Percentiles rank a stretch among this genome's conserved stretches.
phyloP scores from a whole-genome alignment of 2,329 filamentous ascomycete genomes.

The Aspergillus sp. region DNA sequence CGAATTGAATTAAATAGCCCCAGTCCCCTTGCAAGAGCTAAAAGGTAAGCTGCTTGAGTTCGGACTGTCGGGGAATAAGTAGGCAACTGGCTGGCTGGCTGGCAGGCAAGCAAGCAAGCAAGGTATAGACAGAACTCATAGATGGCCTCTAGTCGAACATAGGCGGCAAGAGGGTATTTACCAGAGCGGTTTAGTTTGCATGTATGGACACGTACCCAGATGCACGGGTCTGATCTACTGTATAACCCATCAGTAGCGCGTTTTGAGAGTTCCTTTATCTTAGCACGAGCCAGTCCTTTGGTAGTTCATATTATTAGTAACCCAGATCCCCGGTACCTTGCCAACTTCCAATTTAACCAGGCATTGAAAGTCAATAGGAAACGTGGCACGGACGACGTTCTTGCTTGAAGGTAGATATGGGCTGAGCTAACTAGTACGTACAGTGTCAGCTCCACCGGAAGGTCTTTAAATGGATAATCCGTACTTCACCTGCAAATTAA shows the following conservation, averaged over 20 bases:
- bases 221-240: neutral
- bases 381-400: too few relatives aligned
- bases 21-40: neutral
- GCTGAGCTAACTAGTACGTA: too few relatives aligned
- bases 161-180: neutral
- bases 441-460: too few relatives aligned
- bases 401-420: too few relatives aligned
- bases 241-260: neutral
- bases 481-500: neutral
- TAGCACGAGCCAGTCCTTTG: neutral
- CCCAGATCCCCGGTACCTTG: neutral
- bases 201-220: slow-evolving; percentile 2
- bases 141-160: neutral
- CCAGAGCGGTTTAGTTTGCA: neutral
- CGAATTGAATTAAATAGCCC: neutral
- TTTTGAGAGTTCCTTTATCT: neutral
- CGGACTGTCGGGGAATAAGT: too few relatives aligned
- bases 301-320: too few relatives aligned
- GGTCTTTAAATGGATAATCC: too few relatives aligned
- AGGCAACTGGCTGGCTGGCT: too few relatives aligned
- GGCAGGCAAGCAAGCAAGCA: neutral
- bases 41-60: neutral
- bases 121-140: neutral
- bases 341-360: too few relatives aligned
- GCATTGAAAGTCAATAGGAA: too few relatives aligned